Evolutionary conservation across 495 filamentous ascomycete genomes (phyloP).

Genomic region (Xylaria curta): DNA sequence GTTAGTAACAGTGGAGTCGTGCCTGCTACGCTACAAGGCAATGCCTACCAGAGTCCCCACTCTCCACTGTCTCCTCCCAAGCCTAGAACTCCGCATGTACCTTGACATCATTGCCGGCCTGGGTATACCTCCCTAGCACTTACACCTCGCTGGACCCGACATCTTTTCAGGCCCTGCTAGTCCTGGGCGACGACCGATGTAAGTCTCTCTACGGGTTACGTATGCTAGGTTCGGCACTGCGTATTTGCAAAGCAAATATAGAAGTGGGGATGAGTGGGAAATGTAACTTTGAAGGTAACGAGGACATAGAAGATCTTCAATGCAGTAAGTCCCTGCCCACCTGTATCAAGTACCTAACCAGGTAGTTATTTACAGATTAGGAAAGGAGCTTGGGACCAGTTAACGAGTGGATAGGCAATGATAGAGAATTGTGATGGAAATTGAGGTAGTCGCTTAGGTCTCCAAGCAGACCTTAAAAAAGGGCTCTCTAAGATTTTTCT

Average conservation of each 20-base stretch:
- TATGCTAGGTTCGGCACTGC: neutral
- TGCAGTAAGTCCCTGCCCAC: constrained; percentile 15
- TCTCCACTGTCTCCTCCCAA: neutral
- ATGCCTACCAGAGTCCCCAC: neutral
- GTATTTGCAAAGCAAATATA: neutral
- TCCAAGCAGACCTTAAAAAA: neutral
- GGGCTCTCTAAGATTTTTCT: neutral
- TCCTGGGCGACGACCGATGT: neutral
- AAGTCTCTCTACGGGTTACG: neutral
- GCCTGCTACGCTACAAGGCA: constrained; percentile 7
- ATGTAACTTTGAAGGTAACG: neutral
- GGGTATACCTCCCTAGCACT: neutral
- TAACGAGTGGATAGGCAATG: neutral
- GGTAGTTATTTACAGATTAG: neutral
- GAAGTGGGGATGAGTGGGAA: constrained; percentile 2
- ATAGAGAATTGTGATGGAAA: neutral
- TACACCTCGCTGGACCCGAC: neutral
- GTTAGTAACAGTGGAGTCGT: constrained; percentile 3
- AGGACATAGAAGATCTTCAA: constrained; percentile 2
- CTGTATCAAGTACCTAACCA: neutral
- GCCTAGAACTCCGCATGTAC: neutral
- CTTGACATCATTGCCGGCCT: neutral
- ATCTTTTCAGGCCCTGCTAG: neutral
- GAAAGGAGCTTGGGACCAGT: neutral
- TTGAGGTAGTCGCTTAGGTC: neutral